phyloP scores from a whole-genome alignment of 2,329 filamentous ascomycete species.

The Geosmithia putterillii region DNA sequence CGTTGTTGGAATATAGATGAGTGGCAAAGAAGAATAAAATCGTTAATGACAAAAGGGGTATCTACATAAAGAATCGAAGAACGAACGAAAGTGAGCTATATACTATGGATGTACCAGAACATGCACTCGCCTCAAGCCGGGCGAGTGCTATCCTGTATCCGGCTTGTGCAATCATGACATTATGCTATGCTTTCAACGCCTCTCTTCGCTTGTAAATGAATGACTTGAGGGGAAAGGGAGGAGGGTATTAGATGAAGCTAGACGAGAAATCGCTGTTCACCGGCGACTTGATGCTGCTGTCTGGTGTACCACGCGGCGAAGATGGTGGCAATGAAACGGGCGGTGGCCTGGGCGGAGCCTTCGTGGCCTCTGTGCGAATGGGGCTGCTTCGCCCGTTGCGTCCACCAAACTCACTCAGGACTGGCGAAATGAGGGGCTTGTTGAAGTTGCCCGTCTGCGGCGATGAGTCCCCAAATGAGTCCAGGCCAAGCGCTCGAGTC shows the following conservation, averaged over 20 bases:
- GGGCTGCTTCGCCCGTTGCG: constrained; percentile 2
- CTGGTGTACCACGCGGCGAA: constrained; percentile 4
- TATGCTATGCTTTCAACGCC: not conserved
- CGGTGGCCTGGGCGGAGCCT: constrained; percentile 17
- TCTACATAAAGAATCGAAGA: too few species aligned
- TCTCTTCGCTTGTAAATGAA: not conserved
- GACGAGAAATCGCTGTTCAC: constrained; percentile 2
- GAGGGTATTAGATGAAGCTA: constrained; percentile 3
- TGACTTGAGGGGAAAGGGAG: not conserved
- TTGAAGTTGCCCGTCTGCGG: constrained; percentile 2
- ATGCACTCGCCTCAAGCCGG: too few species aligned
- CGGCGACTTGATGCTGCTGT: constrained; percentile 3
- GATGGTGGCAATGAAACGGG: constrained; percentile 15
- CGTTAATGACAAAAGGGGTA: too few species aligned
- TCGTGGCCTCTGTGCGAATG: constrained; percentile 16
- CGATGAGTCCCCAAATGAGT: constrained; percentile 8
- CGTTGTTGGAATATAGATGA: too few species aligned
- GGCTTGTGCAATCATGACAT: not conserved
- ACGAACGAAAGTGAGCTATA: too few species aligned
- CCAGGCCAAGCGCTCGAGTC: constrained; percentile 17
- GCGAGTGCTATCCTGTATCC: too few species aligned
- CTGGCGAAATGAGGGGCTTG: constrained; percentile 16
- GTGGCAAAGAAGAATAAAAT: too few species aligned
- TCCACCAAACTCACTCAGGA: constrained; percentile 14
- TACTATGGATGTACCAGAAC: too few species aligned